Evolutionary conservation across 768 basidiomycete species (phyloP), one percentile per base, ranked within the genome.

Genomic region (Leccinum olivaceopallidum): DNA sequence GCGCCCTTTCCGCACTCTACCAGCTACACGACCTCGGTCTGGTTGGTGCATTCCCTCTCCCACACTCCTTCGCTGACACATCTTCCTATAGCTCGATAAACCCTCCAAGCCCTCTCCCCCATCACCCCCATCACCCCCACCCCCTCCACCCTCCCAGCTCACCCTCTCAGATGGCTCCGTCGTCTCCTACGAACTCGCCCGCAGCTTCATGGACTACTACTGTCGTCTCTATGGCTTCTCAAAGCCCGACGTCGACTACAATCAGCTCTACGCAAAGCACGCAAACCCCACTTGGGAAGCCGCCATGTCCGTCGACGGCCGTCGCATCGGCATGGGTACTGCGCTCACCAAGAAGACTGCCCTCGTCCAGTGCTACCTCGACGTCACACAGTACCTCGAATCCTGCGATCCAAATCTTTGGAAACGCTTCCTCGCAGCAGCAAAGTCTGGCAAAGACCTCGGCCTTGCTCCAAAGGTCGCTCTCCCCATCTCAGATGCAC

Each of bases 151-250:
- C 7, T 56, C 61, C 2, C 69, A 73, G 16, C 76, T 77, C 34
- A 70, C 66, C 7, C 69, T 95, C 12, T 83, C 86, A 3, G 89
- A 94, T 67, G 85, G 86, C 26, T 80, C 84, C 12, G 67, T 75
- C 22, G 82, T 95, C 63, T 77, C 77, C 7, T 87, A 87, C 55
- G 90, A 92, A 55, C 82, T 82, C 55, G 93, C 94, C 4, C 85
- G 89, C 53, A 85, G 83, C 61, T 98, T 98, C 78, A 95, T 97
- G 89, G 95, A 95, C 63, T 98, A 90, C 72, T 98, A 98, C 68
- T 96, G 94, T 70, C 83, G 86, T 50, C 81, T 85, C 37, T 97
- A 86, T 71, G 77, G 78, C 26, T 95, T 95, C 68, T 79, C 81
- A 10, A 84, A 83, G 63, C 92, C 93, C 3, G 88, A 90, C 53